Base-by-base conservation (phyloP, 495 filamentous ascomycete species). In the Trichoderma gamsii region DNA sequence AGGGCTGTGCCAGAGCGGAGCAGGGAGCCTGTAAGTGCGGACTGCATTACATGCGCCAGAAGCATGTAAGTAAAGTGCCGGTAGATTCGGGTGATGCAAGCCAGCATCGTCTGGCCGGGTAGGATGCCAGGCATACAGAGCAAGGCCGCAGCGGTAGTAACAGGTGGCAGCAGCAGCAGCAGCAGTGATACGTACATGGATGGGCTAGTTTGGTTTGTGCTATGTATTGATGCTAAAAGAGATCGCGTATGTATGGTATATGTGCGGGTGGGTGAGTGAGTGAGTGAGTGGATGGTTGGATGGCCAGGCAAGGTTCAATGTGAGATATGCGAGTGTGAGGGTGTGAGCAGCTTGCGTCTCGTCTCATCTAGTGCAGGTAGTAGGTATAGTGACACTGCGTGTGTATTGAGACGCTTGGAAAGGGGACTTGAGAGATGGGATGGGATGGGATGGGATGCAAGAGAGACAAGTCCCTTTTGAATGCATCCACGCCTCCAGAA, bases 1-100 rank as follows among this genome's bases (percentile, higher is more conserved):
- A 25, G 56, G 56, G 56, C 56, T 61, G 56, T 61, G 56, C 56
- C 23, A 27, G 56, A 61, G 56, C 56, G 56, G 56, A 61, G 56
- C 56, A 32, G 23, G 27, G 23, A 61, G 23, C 56, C 23, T 61
- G 56, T 61, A 61, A 32, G 56, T 61, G 56, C 29, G 25, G 56
- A 32, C 56, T 61, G 56, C 56, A 61, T 61, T 61, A 32, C 56
- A 61, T 61, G 27, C 56, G 27, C 49, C 49, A 61, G 23, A 61
- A 56, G 56, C 56, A 61, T 61, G 56, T 61, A 21, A 61, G 56
- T 61, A 61, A 32, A 52, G 49, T 18, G 44, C 18, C 44, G 35
- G 35, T 38, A 38, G 35, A 49, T 49, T n/a, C 4, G 44, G 44
- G 44, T 16, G 15, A 49, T 21, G 49, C 49, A 52, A n/a, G 6